phyloP scores from a whole-genome alignment of 306 rosid species.

The Lathyrus sativus region DNA sequence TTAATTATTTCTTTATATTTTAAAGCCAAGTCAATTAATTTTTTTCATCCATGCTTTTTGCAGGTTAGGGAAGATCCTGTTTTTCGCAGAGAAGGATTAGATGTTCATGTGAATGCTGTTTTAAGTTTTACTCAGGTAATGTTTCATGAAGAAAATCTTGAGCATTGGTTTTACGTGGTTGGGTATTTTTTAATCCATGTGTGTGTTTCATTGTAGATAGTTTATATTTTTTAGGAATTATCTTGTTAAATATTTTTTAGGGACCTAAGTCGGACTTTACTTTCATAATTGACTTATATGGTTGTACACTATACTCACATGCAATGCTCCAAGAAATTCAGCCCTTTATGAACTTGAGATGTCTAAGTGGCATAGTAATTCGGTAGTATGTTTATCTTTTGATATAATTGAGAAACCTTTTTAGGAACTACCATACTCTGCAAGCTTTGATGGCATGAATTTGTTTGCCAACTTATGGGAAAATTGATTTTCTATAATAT shows the following conservation, averaged over 20 bases:
- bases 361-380: neutral
- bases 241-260: neutral
- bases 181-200: neutral
- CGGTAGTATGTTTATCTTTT: neutral
- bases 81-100: conserved; percentile 86
- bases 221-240: conserved; percentile 16
- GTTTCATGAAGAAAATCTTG: conserved; percentile 6
- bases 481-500: neutral
- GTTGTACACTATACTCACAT: conserved; percentile 1
- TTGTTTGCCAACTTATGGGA: conserved; percentile 1
- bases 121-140: conserved; percentile 85
- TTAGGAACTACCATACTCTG: neutral
- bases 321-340: conserved; percentile 9
- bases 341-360: conserved; percentile 14
- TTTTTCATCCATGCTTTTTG: neutral
- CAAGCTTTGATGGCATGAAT: neutral
- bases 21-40: conserved; percentile 1
- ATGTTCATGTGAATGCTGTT: conserved; percentile 85
- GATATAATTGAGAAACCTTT: conserved; percentile 3
- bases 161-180: conserved; percentile 14
- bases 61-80: conserved; percentile 95
- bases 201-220: conserved; percentile 2
- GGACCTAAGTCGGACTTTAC: neutral
- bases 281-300: neutral
- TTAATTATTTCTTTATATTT: conserved; percentile 12